Base-by-base conservation (phyloP, 306 rosid species). In the Gillenia trifoliata region DNA sequence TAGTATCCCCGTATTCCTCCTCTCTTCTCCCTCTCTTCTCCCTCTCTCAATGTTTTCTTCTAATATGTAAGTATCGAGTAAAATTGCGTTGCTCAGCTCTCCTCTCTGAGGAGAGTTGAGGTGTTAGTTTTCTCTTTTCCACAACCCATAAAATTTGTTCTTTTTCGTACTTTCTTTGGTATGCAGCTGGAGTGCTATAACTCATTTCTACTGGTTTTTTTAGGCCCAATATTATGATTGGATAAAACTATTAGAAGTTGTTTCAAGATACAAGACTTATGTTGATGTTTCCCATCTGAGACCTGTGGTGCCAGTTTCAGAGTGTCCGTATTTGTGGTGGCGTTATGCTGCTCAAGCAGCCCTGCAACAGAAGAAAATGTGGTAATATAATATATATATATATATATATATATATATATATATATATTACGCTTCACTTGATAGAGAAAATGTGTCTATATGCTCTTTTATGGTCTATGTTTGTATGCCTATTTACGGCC, bases 211-310 rank as follows among this genome's bases (percentile, higher is more conserved):
- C 49, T 50, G 36, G 71, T 57, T 68, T 63, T 68, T 81, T 26
- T 73, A 94, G 99, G 85, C 90, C 50, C 99, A 94, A 78, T 94
- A 92, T 80, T 77, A 86, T 79, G 99, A 94, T 84, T 87, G 97
- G 99, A 88, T 94, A 71, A 94, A 87, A 80, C 89, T 94, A 26
- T 71, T 94, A 83, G 99, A 94, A 89, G 95, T 86, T 66, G 83
- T 92, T 77, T 92, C 99, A 41, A 88, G 97, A 79, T 90, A 87
- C 87, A 92, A 87, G 86, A 83, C 82, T 67, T 86, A 89, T 70
- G 83, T 92, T 84, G 99, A 87, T 71, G 83, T 92, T 80, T 89
- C 92, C 75, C 97, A 94, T 85, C 81, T 94, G 71, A 86, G 97
- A 76, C 99, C 99, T 63, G 60, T 82, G 62, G 80, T 86, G 70